These are phyloP conservation scores for Sugiyamaella paludigena DNA, from an alignment of 1,139 yeast species.

Conservation along the genomic window DNA sequence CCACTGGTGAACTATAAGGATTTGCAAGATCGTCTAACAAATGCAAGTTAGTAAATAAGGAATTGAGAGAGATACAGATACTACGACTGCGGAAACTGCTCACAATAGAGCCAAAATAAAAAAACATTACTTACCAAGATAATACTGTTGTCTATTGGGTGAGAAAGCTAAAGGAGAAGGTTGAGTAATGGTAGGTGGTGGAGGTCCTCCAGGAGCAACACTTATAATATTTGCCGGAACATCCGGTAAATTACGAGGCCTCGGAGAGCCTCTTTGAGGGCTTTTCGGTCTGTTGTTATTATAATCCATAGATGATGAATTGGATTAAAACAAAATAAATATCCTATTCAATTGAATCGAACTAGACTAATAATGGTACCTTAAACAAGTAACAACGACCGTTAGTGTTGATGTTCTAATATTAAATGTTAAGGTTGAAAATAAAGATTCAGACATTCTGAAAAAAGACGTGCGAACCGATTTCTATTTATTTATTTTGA, in stretches of 20 bases:
- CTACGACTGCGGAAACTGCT: no score
- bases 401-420: no score
- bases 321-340: no score
- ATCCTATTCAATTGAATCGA: no score
- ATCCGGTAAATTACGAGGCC: constrained; percentile 20
- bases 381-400: no score
- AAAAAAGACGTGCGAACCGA: no score
- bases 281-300: constrained; percentile 4
- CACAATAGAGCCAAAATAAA: not conserved
- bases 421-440: no score
- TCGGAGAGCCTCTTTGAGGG: constrained; percentile 13
- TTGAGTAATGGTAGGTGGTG: constrained; percentile 7
- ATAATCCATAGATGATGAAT: not conserved
- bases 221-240: constrained; percentile 17
- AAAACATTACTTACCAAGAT: constrained; percentile 23
- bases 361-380: no score
- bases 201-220: not conserved
- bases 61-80: no score
- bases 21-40: constrained; percentile 22
- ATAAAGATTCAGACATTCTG: no score
- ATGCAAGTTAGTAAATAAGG: constrained; percentile 3
- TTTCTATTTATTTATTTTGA: no score
- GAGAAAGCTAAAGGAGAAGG: constrained; percentile 23
- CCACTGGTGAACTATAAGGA: constrained; percentile 20
- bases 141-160: constrained; percentile 26